Evolutionary conservation across 352 stramenopile genomes (phyloP), one percentile per base, ranked within the genome.

Genomic region (Phytophthora citricola): DNA sequence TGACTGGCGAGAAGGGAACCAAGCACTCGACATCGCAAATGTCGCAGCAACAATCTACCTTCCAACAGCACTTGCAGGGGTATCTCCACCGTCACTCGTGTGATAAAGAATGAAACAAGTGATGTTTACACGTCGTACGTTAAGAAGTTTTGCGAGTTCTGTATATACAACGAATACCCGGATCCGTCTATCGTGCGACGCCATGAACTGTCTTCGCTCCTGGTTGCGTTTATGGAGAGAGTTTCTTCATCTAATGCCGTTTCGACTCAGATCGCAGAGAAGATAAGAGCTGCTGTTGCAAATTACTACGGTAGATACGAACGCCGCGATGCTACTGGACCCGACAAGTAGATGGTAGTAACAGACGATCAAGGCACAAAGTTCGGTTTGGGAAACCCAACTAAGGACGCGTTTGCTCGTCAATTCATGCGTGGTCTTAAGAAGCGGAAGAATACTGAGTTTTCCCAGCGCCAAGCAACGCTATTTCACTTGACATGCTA

Each of bases 111-210:
- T 34, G 32, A 61, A 26, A 61, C 59, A 31, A 48, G 50, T 1
- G 22, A 56, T 12, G 24, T 41, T 9, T 67, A 61, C 7, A 41
- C 41, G 10, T 60, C 59, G 0, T 59, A 67, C 8, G 61, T 61
- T n/a, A 61, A 57, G 50, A 61, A 54, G 26, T 61, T 61, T 4
- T 54, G 43, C 9, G 41, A 67, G 2, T 67, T 55, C 27, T 67
- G 50, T 12, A 51, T 56, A 12, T 14, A 26, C 1, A 61, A 61
- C 22, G 59, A 67, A 14, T 61, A 51, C 14, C 50, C 59, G 0
- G 43, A 67, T 55, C 59, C 50, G 32, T 22, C 50, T 4, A 36
- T 3, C 0, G 15, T 39, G 12, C 49, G 43, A 4, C 50, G 51
- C 7, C 44, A 34, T 26, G 56, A 63, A 2, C 26, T 63, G 5